phyloP scores from a whole-genome alignment of 1,284 basidiomycete genomes.

The Anthracocystis walkeri region DNA sequence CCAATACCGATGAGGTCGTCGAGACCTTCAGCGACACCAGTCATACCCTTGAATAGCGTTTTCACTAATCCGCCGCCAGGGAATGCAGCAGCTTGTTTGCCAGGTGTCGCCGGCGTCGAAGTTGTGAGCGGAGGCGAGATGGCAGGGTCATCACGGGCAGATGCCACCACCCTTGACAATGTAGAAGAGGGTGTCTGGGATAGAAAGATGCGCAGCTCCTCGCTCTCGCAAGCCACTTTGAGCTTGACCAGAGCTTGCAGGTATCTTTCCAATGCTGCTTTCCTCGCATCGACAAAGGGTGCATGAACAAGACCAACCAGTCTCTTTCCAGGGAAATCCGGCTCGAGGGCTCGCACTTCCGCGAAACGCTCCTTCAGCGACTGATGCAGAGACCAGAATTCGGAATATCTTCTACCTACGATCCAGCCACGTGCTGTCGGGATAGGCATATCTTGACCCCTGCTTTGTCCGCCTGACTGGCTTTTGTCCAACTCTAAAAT shows the following conservation, averaged over 20 bases:
- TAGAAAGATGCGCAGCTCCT: constrained; percentile 85
- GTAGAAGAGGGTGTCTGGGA: constrained; percentile 71
- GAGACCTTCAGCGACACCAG: constrained; percentile 57
- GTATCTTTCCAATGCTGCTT: constrained; percentile 85
- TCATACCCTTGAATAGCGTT: constrained; percentile 55
- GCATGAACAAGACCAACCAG: constrained; percentile 53
- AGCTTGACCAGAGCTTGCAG: constrained; percentile 75
- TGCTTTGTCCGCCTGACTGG: constrained; percentile 6
- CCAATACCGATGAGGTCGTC: constrained; percentile 59
- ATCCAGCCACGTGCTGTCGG: constrained; percentile 80
- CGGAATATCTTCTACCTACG: constrained; percentile 89
- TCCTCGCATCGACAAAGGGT: constrained; percentile 78
- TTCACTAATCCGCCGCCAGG: constrained; percentile 47
- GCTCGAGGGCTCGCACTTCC: constrained; percentile 51
- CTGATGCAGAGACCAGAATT: constrained; percentile 89
- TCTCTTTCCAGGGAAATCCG: constrained; percentile 57
- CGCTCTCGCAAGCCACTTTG: constrained; percentile 73
- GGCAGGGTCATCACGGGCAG: constrained; percentile 4
- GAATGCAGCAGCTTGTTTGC: constrained; percentile 20
- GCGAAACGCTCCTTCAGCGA: constrained; percentile 77
- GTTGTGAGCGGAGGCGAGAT: constrained; percentile 3
- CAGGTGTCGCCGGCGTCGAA: constrained; percentile 11
- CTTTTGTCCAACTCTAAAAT: constrained; percentile 17
- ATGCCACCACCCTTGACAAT: constrained; percentile 12
- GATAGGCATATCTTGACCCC: not conserved